Base-by-base conservation (phyloP, 1,139 yeast genomes). In the Pichia sp. region DNA sequence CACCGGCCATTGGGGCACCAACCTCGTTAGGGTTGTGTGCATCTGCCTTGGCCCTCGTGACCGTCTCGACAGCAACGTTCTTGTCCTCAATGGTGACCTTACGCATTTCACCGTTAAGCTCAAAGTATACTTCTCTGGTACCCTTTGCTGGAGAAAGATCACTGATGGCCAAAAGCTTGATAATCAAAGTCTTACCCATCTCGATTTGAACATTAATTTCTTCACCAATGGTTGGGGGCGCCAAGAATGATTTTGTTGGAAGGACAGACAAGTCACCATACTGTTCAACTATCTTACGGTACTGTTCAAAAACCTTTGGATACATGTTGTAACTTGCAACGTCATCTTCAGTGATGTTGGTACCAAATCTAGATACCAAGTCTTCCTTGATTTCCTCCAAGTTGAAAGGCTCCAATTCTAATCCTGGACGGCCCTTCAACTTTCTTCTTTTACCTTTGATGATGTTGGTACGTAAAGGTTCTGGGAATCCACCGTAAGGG, bases 1-100 rank as follows among this genome's bases (percentile, higher is more conserved):
- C 98, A 76, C 99, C 99, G 38, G 98, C 95, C 99, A 93, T 93
- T 73, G 99, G 99, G 5, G 99, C 96, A 64, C 98, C 99, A 61
- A 95, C 86, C 64, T 95, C 97, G 68, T 86, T 87, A 57, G 96
- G 90, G 71, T 89, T 87, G 69, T 81, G 84, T 16, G 84, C 77
- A 63, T 85, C 88, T 50, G 98, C 99, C 81, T 93, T 95, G 63
- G 92, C 87, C 71, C 97, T 87, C 34, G 95, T 77, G 61, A 87
- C 81, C 50, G 89, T 81, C 73, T 90, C 97, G 57, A 92, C 83
- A 51, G 92, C 84, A 53, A 90, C 90, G 45, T 83, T 82, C 72
- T 86, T 88, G 75, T 93, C 99, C 61, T 85, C 90, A 60, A 93
- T 87, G 45, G 96, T 81, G 57, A 93, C 96, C 65, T 93, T 90